Conservation (phyloP, 2,329 filamentous ascomycete genomes). For the Berkeleyomyces basicola region DNA sequence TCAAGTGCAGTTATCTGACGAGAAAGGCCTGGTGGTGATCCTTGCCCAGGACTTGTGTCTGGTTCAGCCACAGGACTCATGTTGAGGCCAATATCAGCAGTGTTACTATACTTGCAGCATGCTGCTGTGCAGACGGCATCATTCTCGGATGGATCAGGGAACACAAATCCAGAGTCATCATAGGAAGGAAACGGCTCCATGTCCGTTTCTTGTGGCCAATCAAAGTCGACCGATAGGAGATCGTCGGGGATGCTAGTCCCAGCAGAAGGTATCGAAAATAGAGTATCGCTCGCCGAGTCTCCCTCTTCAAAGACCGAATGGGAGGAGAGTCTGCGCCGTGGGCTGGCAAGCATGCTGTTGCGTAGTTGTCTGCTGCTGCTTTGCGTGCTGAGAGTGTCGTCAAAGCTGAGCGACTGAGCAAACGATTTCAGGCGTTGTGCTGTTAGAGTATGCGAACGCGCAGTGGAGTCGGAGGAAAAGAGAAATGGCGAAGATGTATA, state of each 20-base stretch:
- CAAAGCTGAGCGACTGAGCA: neutral
- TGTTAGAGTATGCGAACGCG: neutral
- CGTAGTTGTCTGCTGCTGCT: neutral
- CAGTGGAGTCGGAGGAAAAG: neutral
- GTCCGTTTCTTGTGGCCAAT: neutral
- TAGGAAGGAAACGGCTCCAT: conserved; percentile 10
- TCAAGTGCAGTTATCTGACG: neutral
- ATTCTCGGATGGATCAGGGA: neutral
- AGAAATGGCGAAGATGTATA: neutral
- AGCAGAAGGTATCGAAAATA: neutral
- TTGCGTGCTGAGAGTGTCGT: neutral
- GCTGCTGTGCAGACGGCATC: neutral
- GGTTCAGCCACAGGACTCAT: neutral
- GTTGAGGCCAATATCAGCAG: neutral
- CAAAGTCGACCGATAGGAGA: neutral
- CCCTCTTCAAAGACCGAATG: conserved; percentile 1
- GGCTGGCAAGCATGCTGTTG: neutral
- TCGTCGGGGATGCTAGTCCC: neutral
- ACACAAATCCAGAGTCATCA: conserved; percentile 10
- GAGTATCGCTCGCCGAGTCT: neutral
- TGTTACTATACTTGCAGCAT: neutral
- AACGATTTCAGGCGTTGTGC: neutral
- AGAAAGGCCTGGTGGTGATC: neutral
- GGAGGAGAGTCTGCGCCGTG: neutral
- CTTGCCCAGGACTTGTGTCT: neutral